Percentiles rank a stretch among this genome's conserved stretches.
phyloP scores from a whole-genome alignment of 2,329 filamentous ascomycete genomes.

The Pyrenophora teres region DNA sequence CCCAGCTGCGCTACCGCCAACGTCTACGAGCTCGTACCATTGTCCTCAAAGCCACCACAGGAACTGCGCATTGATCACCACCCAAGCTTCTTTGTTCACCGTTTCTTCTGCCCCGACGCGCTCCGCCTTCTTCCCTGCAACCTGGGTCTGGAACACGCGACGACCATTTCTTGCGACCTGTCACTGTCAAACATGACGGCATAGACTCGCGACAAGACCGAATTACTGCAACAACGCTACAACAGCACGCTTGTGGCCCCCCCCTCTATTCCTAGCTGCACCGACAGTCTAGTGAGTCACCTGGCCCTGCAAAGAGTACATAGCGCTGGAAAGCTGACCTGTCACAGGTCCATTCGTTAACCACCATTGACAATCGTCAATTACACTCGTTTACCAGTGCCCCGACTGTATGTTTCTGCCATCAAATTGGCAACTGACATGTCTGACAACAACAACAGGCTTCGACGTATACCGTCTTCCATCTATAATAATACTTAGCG shows the following conservation, averaged over 20 bases:
- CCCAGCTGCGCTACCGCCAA: conserved; percentile 1
- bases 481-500: conserved; percentile 34
- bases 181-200: conserved; percentile 43
- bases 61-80: conserved; percentile 2
- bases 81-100: conserved; percentile 22
- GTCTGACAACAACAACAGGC: conserved; percentile 23
- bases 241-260: conserved; percentile 25
- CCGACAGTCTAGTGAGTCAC: conserved; percentile 44
- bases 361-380: conserved; percentile 52
- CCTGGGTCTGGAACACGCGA: conserved; percentile 27
- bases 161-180: conserved; percentile 25
- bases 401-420: conserved; percentile 44
- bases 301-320: neutral
- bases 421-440: conserved; percentile 6
- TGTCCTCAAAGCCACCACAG: conserved; percentile 11
- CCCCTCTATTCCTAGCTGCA: conserved; percentile 38
- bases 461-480: conserved; percentile 21
- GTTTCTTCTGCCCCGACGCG: conserved; percentile 20
- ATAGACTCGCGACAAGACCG: conserved; percentile 33
- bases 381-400: conserved; percentile 57
- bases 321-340: conserved; percentile 18
- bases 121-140: conserved; percentile 17
- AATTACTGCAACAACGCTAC: conserved; percentile 29
- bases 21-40: conserved; percentile 1
- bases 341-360: conserved; percentile 45